Evolutionary conservation across 495 filamentous ascomycete genomes (phyloP).

Genomic region (Neurospora sp.): DNA sequence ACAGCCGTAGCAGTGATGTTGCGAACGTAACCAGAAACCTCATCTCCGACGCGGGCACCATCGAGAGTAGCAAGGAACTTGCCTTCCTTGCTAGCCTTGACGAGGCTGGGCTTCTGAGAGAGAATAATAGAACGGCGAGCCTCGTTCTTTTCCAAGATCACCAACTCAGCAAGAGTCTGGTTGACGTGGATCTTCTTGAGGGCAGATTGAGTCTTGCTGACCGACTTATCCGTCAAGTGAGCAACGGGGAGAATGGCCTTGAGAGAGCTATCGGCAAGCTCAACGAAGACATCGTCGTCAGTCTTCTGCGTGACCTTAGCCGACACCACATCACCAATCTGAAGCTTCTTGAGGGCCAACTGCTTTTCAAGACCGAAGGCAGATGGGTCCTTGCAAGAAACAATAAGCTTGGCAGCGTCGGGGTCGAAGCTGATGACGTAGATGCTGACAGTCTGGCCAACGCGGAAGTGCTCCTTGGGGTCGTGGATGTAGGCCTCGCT

Average conservation of each 20-base stretch:
- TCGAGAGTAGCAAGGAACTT: constrained; percentile 56
- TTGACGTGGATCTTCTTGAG: constrained; percentile 73
- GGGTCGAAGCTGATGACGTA: constrained; percentile 70
- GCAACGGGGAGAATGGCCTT: constrained; percentile 64
- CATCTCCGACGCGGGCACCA: constrained; percentile 55
- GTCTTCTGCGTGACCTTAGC: constrained; percentile 81
- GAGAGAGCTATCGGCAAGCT: constrained; percentile 58
- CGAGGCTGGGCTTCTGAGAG: constrained; percentile 68
- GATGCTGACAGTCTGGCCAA: constrained; percentile 84
- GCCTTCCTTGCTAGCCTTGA: constrained; percentile 59
- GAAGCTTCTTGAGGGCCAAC: constrained; percentile 58
- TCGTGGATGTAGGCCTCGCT: constrained; percentile 91
- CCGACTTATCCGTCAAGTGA: constrained; percentile 75
- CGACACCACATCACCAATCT: constrained; percentile 58
- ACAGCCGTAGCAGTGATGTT: constrained; percentile 67
- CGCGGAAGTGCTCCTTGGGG: constrained; percentile 75
- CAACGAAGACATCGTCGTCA: constrained; percentile 64
- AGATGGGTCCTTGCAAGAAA: constrained; percentile 86
- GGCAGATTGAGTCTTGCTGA: constrained; percentile 59
- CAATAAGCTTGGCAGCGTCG: constrained; percentile 57
- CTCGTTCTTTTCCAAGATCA: constrained; percentile 70
- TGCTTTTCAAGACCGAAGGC: constrained; percentile 66
- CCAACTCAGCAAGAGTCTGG: constrained; percentile 70
- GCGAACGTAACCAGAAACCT: constrained; percentile 71
- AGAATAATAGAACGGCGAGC: constrained; percentile 61